Conservation (phyloP, 257 asterid species). For the Paulownia fortunei region DNA sequence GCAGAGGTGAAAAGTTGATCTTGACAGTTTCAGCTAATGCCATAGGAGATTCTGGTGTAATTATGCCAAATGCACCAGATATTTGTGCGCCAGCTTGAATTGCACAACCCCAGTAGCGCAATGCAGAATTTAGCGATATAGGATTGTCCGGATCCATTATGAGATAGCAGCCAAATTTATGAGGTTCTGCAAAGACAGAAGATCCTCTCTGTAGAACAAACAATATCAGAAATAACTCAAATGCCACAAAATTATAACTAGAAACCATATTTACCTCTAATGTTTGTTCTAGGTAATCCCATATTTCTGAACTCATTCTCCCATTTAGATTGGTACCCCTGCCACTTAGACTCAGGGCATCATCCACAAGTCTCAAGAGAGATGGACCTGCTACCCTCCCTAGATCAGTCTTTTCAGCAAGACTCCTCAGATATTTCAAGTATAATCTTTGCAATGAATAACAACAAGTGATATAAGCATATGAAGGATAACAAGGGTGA, state of each 20-base stretch:
- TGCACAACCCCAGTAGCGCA: constrained; percentile 92
- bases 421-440: constrained; percentile 72
- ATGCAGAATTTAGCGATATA: constrained; percentile 59
- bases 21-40: constrained; percentile 36
- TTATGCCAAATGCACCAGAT: constrained; percentile 75
- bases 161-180: constrained; percentile 75
- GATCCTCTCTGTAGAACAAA: constrained; percentile 71
- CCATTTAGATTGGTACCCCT: constrained; percentile 59
- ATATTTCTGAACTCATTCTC: constrained; percentile 72
- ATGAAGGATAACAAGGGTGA: not conserved
- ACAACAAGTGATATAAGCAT: constrained; percentile 12
- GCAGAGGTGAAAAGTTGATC: constrained; percentile 64
- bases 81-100: constrained; percentile 86
- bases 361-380: constrained; percentile 80
- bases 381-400: constrained; percentile 95
- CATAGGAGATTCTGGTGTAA: constrained; percentile 36
- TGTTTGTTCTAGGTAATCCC: constrained; percentile 70
- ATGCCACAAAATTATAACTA: constrained; percentile 8
- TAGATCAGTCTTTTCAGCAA: constrained; percentile 89
- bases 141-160: constrained; percentile 70
- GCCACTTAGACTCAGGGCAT: constrained; percentile 65
- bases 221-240: constrained; percentile 9
- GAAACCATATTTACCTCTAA: constrained; percentile 59
- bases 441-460: constrained; percentile 63
- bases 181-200: constrained; percentile 62